Base-by-base conservation (phyloP, 331 rosid genomes). In the Pyrus hybrid region DNA sequence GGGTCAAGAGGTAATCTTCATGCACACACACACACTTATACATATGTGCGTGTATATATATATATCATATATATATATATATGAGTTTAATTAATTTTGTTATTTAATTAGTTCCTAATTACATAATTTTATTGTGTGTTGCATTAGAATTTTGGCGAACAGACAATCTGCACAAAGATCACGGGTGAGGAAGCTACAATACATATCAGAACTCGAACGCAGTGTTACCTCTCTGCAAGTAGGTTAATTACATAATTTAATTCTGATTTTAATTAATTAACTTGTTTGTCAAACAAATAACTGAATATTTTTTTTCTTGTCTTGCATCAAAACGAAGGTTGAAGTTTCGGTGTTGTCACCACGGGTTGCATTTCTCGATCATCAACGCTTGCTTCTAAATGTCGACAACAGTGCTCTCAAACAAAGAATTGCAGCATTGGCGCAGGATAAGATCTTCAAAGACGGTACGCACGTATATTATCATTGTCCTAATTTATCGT, bases 121-220 rank as follows among this genome's bases (percentile, higher is more conserved):
- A 43, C 51, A 49, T 72, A 43, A 54, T 58, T 75, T 26, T 53
- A 20, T 57, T 33, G 67, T 37, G 53, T 51, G 58, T 80, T 65
- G 76, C 47, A 72, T 72, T 75, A 95, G 99, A 85, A 95, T 95
- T 56, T 81, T 95, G 82, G 99, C 99, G 71, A 95, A 95, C 77
- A 87, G 99, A 76, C 97, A 95, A 85, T 95, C 99, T 22, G 99
- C 99, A 4, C 99, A 95, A 73, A 86, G 97, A 85, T 92, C 99
- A 51, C 86, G 99, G 77, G 97, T 95, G 79, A 89, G 97, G 85
- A 94, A 92, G 88, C 87, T 95, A 63, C 99, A 95, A 79, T 95
- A 95, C 85, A 92, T 92, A 85, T 90, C 99, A 63, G 97, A 95
- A 84, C 96, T 95, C 2, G 99, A 95, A 78, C 83, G 99, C 63